Base-by-base conservation (phyloP, 257 asterid genomes). In the Solanum rostratum region DNA sequence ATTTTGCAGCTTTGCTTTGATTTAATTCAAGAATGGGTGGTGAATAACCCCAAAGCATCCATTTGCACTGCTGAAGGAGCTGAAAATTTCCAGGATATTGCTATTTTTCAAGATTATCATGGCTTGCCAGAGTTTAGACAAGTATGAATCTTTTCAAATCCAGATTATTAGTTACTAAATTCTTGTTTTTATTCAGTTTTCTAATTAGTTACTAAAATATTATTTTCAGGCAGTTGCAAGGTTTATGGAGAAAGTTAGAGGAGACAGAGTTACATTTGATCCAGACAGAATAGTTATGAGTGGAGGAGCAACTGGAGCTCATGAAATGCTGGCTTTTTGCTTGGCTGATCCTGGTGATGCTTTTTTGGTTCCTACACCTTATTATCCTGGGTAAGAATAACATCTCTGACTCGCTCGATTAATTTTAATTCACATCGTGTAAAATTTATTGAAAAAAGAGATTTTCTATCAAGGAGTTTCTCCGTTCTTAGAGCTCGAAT, bases 291-390 rank as follows among this genome's bases (percentile, higher is more conserved):
- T 95, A 78, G 98, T 95, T 0, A 93, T 95, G 98, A 90, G 94
- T 62, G 99, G 98, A 22, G 99, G 99, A 3, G 99, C 99, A 54
- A 95, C 98, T 2, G 98, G 97, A 37, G 99, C 95, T 66, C 94
- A 91, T 57, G 99, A 95, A 88, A 90, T 89, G n/a, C 71, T 95
- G 43, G 93, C 97, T 81, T 95, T 95, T 87, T 95, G 99, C 76
- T 89, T 95, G 93, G 99, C 96, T 54, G 93, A 95, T 82, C 92
- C 97, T 16, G 97, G 97, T 24, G 99, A 94, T 20, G 99, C 98
- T 1, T 85, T 95, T 41, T 78, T 95, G 86, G 97, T 95, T 15
- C 99, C 99, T 2, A 89, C 97, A 9, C 99, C 99, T 18, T 95
- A 95, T 82, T 95, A 95, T 92, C 97, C 99, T 1, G 99, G 89